Percentiles rank a stretch among this genome's conserved stretches.
These are phyloP conservation scores for Ophiostoma himal-ulmi DNA, from an alignment of 2,329 filamentous ascomycete genomes.

Conservation along the genomic window DNA sequence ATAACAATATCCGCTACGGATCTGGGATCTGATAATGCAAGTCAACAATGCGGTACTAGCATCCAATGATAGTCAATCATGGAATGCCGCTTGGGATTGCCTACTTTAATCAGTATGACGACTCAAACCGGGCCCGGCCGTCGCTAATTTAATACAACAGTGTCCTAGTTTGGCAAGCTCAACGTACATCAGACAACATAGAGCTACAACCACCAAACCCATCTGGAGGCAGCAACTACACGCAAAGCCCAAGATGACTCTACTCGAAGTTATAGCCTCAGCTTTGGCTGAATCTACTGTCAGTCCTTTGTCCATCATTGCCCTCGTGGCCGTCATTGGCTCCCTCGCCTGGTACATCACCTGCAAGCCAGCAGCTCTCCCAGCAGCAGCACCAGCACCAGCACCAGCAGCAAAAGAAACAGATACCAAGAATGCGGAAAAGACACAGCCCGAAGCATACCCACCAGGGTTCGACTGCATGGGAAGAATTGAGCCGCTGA, in stretches of 20 bases:
- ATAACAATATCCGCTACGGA: neutral
- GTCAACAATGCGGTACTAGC: neutral
- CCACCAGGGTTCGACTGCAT: conserved; percentile 19
- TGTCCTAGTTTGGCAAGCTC: neutral
- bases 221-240: neutral
- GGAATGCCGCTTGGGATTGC: neutral
- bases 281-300: neutral
- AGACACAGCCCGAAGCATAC: neutral
- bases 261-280: neutral
- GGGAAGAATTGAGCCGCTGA: conserved; percentile 21
- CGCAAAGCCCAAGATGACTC: neutral
- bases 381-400: neutral
- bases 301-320: neutral
- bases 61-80: neutral
- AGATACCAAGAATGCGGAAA: neutral
- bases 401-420: neutral
- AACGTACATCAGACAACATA: neutral
- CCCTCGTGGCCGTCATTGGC: neutral
- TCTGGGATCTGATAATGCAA: neutral
- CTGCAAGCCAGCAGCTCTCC: neutral
- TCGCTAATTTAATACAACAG: neutral
- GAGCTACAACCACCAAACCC: neutral
- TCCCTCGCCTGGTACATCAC: neutral
- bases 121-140: neutral
- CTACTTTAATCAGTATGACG: neutral